Evolutionary conservation across 257 asterid species (phyloP).

Genomic region (Salvia hispanica): DNA sequence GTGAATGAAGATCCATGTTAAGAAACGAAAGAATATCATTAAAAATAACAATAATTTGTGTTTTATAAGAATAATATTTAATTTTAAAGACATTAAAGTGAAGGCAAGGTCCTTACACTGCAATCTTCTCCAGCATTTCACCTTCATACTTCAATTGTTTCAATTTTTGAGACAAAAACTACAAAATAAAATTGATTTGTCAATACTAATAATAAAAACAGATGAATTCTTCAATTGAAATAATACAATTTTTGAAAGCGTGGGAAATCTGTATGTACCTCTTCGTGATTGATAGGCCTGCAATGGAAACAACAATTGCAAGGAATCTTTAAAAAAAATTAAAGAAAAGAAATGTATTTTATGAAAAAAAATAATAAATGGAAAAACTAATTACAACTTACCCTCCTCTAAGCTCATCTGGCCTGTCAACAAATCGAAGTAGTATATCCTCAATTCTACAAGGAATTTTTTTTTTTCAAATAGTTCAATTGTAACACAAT

Average conservation of each 20-base stretch:
- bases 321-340: not conserved
- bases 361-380: not conserved
- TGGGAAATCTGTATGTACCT: conserved; percentile 33
- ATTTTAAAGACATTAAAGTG: not conserved
- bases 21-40: conserved; percentile 17
- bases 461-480: not conserved
- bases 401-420: conserved; percentile 65
- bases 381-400: conserved; percentile 23
- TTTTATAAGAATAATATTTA: not conserved
- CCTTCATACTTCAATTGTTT: conserved; percentile 56
- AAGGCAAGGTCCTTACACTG: conserved; percentile 41
- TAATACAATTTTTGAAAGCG: not conserved
- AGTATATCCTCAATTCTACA: conserved; percentile 66
- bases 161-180: conserved; percentile 52
- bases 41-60: not conserved
- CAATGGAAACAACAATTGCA: not conserved
- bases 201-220: not conserved
- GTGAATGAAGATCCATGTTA: conserved; percentile 25
- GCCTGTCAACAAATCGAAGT: conserved; percentile 57
- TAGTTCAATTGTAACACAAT: not conserved
- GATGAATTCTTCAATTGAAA: not conserved
- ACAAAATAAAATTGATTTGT: conserved; percentile 14
- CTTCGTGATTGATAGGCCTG: conserved; percentile 53
- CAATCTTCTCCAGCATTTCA: conserved; percentile 58
- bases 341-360: not conserved